Conservation (phyloP, 2,329 filamentous ascomycete species). For the Xylaria sp. region DNA sequence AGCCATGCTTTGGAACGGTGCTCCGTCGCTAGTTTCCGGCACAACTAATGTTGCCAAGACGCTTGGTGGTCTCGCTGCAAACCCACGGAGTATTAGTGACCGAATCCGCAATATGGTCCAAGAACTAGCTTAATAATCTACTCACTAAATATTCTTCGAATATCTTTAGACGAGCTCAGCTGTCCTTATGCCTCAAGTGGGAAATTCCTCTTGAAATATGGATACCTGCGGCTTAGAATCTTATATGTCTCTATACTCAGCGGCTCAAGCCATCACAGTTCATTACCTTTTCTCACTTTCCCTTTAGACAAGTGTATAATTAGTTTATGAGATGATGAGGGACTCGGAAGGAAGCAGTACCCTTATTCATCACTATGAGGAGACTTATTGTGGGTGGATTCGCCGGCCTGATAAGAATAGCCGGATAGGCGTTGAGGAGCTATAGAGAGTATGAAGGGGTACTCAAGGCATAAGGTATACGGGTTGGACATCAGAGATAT, state of each 20-base stretch:
- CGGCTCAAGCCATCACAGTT: slow-evolving; percentile 15
- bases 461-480: background rate
- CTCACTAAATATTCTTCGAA: background rate
- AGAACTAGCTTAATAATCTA: slow-evolving; percentile 26
- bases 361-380: background rate
- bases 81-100: slow-evolving; percentile 39
- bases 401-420: background rate
- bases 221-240: background rate
- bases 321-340: slow-evolving; percentile 25
- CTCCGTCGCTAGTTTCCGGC: slow-evolving; percentile 43
- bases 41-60: slow-evolving; percentile 35
- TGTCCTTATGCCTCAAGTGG: background rate
- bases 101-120: slow-evolving; percentile 34
- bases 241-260: slow-evolving; percentile 21
- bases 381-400: background rate
- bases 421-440: slow-evolving; percentile 12
- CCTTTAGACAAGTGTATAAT: slow-evolving; percentile 15
- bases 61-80: slow-evolving; percentile 34
- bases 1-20: slow-evolving; percentile 52
- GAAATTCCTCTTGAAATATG: background rate
- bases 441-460: background rate
- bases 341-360: background rate
- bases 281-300: slow-evolving; percentile 1
- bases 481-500: background rate
- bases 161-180: background rate